phyloP scores from a whole-genome alignment of 169 alveolate genomes.

The Perkinsus marinus region DNA sequence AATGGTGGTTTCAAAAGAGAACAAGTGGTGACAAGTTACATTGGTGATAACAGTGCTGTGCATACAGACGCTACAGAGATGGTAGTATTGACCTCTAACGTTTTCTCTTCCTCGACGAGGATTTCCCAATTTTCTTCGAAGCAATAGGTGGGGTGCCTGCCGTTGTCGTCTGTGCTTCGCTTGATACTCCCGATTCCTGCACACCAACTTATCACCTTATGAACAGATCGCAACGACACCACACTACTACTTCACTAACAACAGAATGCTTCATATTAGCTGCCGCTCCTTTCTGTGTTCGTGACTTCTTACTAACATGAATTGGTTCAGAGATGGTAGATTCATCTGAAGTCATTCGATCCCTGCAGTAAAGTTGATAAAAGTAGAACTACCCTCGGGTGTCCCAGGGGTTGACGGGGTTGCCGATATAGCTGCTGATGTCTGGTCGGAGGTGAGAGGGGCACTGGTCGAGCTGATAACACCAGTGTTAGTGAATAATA shows the following conservation, averaged over 20 bases:
- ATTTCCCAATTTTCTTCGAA: not conserved
- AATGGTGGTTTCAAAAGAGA: not conserved
- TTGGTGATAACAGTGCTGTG: not conserved
- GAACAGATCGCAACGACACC: not conserved
- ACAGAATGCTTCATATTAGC: not conserved
- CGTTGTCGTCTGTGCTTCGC: not conserved
- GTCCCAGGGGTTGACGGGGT: not conserved
- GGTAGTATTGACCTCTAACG: not conserved
- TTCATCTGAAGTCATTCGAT: not conserved
- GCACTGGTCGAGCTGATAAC: not conserved
- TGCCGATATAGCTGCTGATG: not conserved
- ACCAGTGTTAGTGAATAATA: not conserved
- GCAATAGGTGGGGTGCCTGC: not conserved
- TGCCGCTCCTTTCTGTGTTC: not conserved
- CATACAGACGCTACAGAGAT: no score
- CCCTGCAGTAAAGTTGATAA: not conserved
- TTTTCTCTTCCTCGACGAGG: not conserved
- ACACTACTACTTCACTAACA: not conserved
- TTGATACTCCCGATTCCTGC: not conserved
- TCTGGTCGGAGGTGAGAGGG: not conserved
- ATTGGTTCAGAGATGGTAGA: not conserved
- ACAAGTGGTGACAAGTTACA: not conserved
- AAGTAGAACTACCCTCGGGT: not conserved
- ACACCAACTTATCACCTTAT: not conserved
- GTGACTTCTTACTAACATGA: not conserved